Evolutionary conservation across 2,329 filamentous ascomycete species (phyloP).

Genomic region (Colletotrichum higginsianum): DNA sequence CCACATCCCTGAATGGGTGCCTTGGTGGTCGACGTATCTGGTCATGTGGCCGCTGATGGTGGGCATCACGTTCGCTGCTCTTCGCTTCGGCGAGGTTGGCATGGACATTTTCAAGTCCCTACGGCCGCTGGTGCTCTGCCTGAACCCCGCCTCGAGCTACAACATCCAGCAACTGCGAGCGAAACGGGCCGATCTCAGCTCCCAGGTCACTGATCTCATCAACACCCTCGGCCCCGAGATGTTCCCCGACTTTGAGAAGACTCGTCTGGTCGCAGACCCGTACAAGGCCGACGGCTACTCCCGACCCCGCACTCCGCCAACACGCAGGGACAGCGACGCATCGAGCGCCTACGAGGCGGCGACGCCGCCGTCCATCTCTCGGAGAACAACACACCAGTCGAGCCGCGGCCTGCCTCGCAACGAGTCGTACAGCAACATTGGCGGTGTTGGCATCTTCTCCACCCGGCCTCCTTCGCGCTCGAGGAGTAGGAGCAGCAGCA

Average conservation of each 20-base stretch:
- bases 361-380: conserved; percentile 57
- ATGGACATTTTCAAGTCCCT: conserved; percentile 99
- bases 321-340: conserved; percentile 64
- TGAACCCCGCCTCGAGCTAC: conserved; percentile 88
- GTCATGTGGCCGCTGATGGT: conserved; percentile 87
- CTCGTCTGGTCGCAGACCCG: conserved; percentile 76
- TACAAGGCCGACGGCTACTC: conserved; percentile 55
- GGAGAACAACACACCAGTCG: conserved; percentile 67
- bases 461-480: conserved; percentile 88
- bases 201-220: conserved; percentile 90
- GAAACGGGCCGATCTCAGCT: conserved; percentile 80
- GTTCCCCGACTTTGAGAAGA: conserved; percentile 94
- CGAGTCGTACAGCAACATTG: conserved; percentile 94
- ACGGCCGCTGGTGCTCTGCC: conserved; percentile 85
- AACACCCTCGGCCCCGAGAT: conserved; percentile 96
- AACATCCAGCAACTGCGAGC: conserved; percentile 84
- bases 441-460: conserved; percentile 90
- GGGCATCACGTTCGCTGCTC: conserved; percentile 89
- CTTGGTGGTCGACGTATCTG: conserved; percentile 82
- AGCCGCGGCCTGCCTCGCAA: conserved; percentile 79
- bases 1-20: conserved; percentile 83
- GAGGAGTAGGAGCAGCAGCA: conserved; percentile 78
- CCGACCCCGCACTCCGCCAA: conserved; percentile 44
- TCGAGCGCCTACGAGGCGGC: conserved; percentile 59
- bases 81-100: conserved; percentile 96